Base-by-base conservation (phyloP, 1,284 basidiomycete genomes). In the Melanopsichium pennsylvanicum region DNA sequence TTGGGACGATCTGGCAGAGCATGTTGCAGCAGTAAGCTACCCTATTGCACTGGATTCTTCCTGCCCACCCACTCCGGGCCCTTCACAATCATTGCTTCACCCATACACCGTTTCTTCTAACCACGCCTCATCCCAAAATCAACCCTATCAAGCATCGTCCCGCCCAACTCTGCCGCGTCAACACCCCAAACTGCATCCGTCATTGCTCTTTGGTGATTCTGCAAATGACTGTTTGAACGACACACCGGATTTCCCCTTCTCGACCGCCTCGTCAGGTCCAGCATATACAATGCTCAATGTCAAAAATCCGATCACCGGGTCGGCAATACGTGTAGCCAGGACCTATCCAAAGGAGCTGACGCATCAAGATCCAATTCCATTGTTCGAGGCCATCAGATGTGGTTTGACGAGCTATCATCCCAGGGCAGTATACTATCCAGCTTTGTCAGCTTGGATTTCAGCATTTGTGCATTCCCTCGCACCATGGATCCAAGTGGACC, bases 1-100 rank as follows among this genome's bases (percentile, higher is more conserved):
- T 1, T 67, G 36, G 37, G 63, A 67, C 21, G 63, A 67, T 44
- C 21, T 67, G 9, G 40, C 63, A 10, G 63, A 67, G 21, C 63
- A 67, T n/a, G 45, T 67, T 0, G 57, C 63, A 6, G 63, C 63
- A 3, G 63, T 67, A 3, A 46, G 41, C 25, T 57, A 61, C 21
- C 57, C 63, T 1, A 42, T 60, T 19, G 57, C 63, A 3, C 32
- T 58, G 3, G 47, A 35, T 6, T 50, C 62, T 0, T 55, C 48
- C 2, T 60, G 52, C 26, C 56, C 63, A 5, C 57, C 63, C 5
- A 60, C 63, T 18, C 63, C 63, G 1, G 60, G 60, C 4, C 60
- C 60, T 0, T 43, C 43, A 0, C 60, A 63, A 19, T 57, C 60
- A 6, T 41, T 63, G 0, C 44, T 63, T 0, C 60, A 57, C 11